Base-by-base conservation (phyloP, 2,329 filamentous ascomycete genomes). In the Decorospora gaudefroyi region DNA sequence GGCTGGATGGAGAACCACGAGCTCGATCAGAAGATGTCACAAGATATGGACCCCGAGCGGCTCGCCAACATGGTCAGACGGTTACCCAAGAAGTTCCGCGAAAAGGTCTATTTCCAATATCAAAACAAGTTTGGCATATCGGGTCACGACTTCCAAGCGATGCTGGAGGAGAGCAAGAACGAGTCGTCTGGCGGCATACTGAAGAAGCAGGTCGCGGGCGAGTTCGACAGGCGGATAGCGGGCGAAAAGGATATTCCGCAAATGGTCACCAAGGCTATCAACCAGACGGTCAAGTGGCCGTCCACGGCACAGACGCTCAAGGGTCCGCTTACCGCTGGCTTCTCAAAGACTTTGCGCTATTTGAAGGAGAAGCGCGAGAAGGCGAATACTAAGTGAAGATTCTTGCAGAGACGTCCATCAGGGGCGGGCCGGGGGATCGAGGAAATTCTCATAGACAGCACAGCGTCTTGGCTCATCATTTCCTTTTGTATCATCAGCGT, bases 31-130 rank as follows among this genome's bases (percentile, higher is more conserved):
- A 78, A 75, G 11, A 76, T 99, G 13, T 78, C 80, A 28, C 93
- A 99, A 71, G 90, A 97, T 62, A 95, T 97, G 90, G 88, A 96
- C 61, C 88, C 91, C 0, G 74, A 88, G 45, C 90, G 88, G 63
- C 85, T 93, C 44, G 90, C 88, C 12, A 99, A 99, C 71, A 99
- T 99, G 89, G 92, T 99, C 7, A 84, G 93, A 4, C 86, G 93
- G 9, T 76, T 99, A 8, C 93, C 93, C 3, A 86, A 87, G 60
- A 79, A 84, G 4, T 97, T 99, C 78, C 83, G 93, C 25, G 83
- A 87, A 40, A 91, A 90, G 46, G 76, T 99, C 0, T 99, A 99
- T 74, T 96, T 96, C 70, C 85, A 91, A 62, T 99, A 96, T 70
- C 91, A 96, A 69, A 85, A 86, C 67, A 92, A 95, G 63, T 95